Conservation (phyloP, 345 rosid species). For the Ceriops decandra region DNA sequence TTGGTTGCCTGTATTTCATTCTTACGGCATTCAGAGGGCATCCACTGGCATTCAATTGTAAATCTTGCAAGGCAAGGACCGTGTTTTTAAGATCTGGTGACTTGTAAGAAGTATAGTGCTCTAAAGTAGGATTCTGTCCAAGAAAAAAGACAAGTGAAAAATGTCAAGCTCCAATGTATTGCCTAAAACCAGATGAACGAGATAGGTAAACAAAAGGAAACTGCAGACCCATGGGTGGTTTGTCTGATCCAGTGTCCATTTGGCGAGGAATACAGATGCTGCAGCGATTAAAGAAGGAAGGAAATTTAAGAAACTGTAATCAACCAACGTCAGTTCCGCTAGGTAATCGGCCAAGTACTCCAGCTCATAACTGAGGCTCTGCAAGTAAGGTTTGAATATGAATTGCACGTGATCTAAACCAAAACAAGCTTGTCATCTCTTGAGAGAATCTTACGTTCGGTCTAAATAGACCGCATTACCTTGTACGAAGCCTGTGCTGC, state of each 20-base stretch:
- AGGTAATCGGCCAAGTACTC: slow-evolving; percentile 77
- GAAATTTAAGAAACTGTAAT: slow-evolving; percentile 55
- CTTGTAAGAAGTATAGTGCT: slow-evolving; percentile 66
- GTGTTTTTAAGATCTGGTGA: slow-evolving; percentile 53
- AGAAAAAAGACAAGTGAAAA: background rate
- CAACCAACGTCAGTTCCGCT: slow-evolving; percentile 68
- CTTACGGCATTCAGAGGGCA: slow-evolving; percentile 72
- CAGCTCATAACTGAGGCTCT: slow-evolving; percentile 69
- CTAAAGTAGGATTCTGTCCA: slow-evolving; percentile 77
- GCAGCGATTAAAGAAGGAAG: slow-evolving; percentile 87
- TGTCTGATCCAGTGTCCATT: slow-evolving; percentile 85
- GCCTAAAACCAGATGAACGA: slow-evolving; percentile 1
- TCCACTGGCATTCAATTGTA: slow-evolving; percentile 57
- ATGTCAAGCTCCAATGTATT: background rate
- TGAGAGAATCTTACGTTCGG: background rate
- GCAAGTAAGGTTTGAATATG: slow-evolving; percentile 24
- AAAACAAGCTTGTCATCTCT: no score
- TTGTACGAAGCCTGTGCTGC: slow-evolving; percentile 74
- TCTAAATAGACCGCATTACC: slow-evolving; percentile 37
- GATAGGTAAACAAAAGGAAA: slow-evolving; percentile 15
- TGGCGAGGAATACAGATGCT: slow-evolving; percentile 84
- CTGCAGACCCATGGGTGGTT: slow-evolving; percentile 78
- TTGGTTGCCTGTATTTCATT: slow-evolving; percentile 63
- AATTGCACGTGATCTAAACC: no score
- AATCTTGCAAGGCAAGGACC: slow-evolving; percentile 54